Evolutionary conservation across 1,284 basidiomycete species (phyloP), one percentile per base, ranked within the genome.

Genomic region (Melanopsichium pennsylvanicum): DNA sequence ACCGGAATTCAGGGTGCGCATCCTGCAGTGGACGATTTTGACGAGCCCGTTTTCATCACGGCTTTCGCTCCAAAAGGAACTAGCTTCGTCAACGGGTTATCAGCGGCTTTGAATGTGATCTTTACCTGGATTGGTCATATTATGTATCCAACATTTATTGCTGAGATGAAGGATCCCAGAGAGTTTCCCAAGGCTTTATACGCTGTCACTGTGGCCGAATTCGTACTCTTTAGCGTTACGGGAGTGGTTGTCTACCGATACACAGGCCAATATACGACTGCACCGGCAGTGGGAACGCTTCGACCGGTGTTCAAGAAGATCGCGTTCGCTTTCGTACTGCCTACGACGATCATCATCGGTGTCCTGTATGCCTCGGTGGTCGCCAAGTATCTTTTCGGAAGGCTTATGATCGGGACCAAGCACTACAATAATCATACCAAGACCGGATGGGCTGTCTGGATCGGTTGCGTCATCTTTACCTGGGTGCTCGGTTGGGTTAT

Each of bases 61-160:
- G 76, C 75, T 11, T 77, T 61, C 38, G 73, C 76, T 10, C 75
- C 70, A 22, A 49, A 51, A 12, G 73, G 85, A 12, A 88, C 86
- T 3, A 84, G 85, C 2, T 89, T 86, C 68, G 85, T 89, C 6
- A 79, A 83, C 38, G 87, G 86, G 56, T 60, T 84, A 37, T 82
- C 80, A 42, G 82, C 82, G 3, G 58, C 83, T 6, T 69, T 85
- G 21, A 85, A 85, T 78, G 77, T 83, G 40, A 36, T 84, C 13
- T 88, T 87, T 78, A 86, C 87, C 2, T 87, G 86, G 74, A 85
- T 88, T 38, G 88, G 56, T 36, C 88, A 90, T 70, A 85, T 85
- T 32, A 76, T 85, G 40, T 81, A 79, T 40, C 80, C 80, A 1
- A 63, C 83, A 72, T 86, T 86, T 67, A 86, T 86, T 50, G 85